phyloP scores from a whole-genome alignment of 345 rosid genomes.

The Acer yangbiense region DNA sequence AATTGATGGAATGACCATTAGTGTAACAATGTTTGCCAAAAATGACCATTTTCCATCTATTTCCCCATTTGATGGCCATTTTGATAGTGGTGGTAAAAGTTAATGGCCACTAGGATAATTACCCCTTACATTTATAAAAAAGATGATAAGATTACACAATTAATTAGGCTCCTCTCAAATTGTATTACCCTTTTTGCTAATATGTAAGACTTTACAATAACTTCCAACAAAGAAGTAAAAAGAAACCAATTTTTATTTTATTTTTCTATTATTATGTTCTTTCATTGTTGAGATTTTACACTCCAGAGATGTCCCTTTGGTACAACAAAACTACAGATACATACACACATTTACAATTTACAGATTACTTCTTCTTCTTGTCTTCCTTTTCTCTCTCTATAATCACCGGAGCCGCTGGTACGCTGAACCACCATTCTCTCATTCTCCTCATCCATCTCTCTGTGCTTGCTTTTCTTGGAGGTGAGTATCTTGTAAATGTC shows the following conservation, averaged over 20 bases:
- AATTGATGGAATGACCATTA: too few species aligned
- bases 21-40: too few species aligned
- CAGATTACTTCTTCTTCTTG: slow-evolving; percentile 59
- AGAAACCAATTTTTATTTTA: not conserved
- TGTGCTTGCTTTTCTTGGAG: slow-evolving; percentile 61
- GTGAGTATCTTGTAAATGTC: slow-evolving; percentile 80
- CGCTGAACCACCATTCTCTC: slow-evolving; percentile 99
- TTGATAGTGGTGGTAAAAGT: too few species aligned
- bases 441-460: slow-evolving; percentile 79
- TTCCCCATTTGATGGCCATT: too few species aligned
- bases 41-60: too few species aligned
- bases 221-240: not conserved
- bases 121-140: too few species aligned
- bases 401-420: slow-evolving; percentile 89
- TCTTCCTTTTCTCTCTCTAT: slow-evolving; percentile 73
- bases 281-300: slow-evolving; percentile 5
- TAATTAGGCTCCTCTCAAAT: too few species aligned
- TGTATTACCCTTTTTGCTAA: not conserved
- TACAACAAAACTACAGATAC: slow-evolving; percentile 5
- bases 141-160: too few species aligned
- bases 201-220: not conserved
- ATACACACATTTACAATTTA: not conserved
- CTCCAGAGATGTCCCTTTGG: not conserved
- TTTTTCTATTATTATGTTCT: not conserved
- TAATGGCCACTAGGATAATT: too few species aligned